These are phyloP conservation scores for Xerocomus minutiporus DNA, from an alignment of 1,284 basidiomycete species.

Conservation along the genomic window DNA sequence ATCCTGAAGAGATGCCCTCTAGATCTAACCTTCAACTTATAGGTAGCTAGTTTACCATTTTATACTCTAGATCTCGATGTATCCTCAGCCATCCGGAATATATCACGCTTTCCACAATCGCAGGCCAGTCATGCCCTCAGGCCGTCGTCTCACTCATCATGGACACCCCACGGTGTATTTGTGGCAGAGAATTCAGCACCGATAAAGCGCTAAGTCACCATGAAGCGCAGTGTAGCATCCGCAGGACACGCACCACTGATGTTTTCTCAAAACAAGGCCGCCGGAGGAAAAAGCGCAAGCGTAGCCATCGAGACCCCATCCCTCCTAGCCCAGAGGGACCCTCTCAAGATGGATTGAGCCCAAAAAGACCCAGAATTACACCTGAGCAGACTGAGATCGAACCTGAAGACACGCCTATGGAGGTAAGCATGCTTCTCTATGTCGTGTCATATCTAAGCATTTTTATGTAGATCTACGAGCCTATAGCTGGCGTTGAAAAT, in stretches of 20 bases:
- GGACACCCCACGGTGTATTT: neutral
- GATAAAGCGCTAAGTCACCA: neutral
- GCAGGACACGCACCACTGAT: neutral
- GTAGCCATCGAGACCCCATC: too few relatives aligned
- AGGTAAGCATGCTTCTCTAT: too few relatives aligned
- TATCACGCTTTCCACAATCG: neutral
- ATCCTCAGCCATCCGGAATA: neutral
- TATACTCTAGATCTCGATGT: neutral
- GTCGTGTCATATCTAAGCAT: too few relatives aligned
- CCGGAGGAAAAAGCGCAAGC: neutral
- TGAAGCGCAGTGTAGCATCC: neutral
- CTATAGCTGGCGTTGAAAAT: too few relatives aligned
- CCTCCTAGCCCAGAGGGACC: neutral
- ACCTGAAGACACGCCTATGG: too few relatives aligned
- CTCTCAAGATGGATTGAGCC: too few relatives aligned
- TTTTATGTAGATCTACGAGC: too few relatives aligned
- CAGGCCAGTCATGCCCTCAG: neutral
- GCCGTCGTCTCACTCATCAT: neutral
- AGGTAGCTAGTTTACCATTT: neutral
- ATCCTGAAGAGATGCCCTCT: too few relatives aligned
- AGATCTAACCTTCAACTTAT: neutral
- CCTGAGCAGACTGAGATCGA: too few relatives aligned
- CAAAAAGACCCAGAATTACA: too few relatives aligned
- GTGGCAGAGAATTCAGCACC: neutral
- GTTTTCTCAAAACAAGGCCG: neutral